Conservation (phyloP, 2,329 filamentous ascomycete genomes). For the Alternaria triticina region DNA sequence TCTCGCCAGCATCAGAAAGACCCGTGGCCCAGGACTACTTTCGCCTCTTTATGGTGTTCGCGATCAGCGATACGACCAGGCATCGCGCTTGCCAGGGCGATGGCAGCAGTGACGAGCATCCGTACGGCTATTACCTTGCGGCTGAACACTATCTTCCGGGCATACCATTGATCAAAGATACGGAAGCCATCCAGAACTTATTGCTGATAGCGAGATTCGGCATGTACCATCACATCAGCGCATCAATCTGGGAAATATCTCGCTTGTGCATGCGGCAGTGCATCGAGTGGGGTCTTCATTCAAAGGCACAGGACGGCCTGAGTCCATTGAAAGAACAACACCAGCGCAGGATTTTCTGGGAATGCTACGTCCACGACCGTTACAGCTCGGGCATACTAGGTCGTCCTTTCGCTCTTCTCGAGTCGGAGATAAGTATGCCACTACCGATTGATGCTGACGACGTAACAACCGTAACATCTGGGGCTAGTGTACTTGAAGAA, state of each 20-base stretch:
- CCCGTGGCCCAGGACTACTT: background rate
- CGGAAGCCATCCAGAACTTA: slow-evolving; percentile 50
- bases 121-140: slow-evolving; percentile 51
- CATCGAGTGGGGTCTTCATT: slow-evolving; percentile 49
- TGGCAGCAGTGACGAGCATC: slow-evolving; percentile 43
- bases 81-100: slow-evolving; percentile 40
- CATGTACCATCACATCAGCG: slow-evolving; percentile 53
- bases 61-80: background rate
- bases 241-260: slow-evolving; percentile 52
- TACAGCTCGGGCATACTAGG: slow-evolving; percentile 53
- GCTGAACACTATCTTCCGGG: slow-evolving; percentile 44
- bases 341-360: slow-evolving; percentile 53
- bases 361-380: slow-evolving; percentile 54
- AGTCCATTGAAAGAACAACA: slow-evolving; percentile 46
- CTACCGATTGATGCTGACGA: slow-evolving; percentile 49
- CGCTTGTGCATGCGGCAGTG: slow-evolving; percentile 52
- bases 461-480: slow-evolving; percentile 23
- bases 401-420: slow-evolving; percentile 52
- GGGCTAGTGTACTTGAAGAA: background rate
- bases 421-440: slow-evolving; percentile 47
- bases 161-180: slow-evolving; percentile 39
- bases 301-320: slow-evolving; percentile 1
- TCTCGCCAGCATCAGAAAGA: background rate
- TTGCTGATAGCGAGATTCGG: slow-evolving; percentile 52
- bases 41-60: background rate